These are phyloP conservation scores for Monilinia vaccinii-corymbosi DNA, from an alignment of 2,329 filamentous ascomycete genomes.

Conservation along the genomic window DNA sequence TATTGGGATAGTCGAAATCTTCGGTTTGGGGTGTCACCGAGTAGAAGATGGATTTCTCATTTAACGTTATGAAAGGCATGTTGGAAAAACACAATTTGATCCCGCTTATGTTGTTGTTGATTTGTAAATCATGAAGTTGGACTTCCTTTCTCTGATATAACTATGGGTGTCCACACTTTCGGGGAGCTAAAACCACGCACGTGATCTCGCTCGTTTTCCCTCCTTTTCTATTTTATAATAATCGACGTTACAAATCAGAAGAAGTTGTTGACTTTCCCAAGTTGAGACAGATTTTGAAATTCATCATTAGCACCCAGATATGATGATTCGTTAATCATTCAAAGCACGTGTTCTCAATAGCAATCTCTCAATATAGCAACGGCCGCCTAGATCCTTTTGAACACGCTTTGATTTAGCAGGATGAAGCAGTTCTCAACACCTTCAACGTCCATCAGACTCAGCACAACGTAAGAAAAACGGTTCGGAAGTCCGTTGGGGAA, in stretches of 20 bases:
- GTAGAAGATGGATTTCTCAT: constrained; percentile 8
- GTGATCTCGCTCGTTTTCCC: background rate
- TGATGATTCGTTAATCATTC: background rate
- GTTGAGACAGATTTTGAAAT: too few relatives aligned
- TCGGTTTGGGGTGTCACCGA: background rate
- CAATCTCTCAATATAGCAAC: background rate
- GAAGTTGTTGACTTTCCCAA: background rate
- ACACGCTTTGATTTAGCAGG: too few relatives aligned
- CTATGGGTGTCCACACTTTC: background rate
- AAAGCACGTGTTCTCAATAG: background rate
- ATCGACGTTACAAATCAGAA: background rate
- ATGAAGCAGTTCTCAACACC: background rate
- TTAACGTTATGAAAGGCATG: background rate
- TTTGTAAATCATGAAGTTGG: background rate
- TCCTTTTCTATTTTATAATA: too few relatives aligned
- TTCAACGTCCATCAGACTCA: background rate
- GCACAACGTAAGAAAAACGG: background rate
- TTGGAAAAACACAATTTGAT: background rate
- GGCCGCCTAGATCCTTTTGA: too few relatives aligned
- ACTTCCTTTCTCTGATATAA: background rate
- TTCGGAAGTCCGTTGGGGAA: background rate
- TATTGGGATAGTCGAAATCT: background rate
- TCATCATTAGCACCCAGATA: too few relatives aligned
- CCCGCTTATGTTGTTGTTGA: background rate
- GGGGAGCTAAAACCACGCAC: background rate